A percentile compares a stretch with the other conserved stretches of the same genome.
Conservation (phyloP, 2,329 filamentous ascomycete genomes). For the Orbilia quercus region DNA sequence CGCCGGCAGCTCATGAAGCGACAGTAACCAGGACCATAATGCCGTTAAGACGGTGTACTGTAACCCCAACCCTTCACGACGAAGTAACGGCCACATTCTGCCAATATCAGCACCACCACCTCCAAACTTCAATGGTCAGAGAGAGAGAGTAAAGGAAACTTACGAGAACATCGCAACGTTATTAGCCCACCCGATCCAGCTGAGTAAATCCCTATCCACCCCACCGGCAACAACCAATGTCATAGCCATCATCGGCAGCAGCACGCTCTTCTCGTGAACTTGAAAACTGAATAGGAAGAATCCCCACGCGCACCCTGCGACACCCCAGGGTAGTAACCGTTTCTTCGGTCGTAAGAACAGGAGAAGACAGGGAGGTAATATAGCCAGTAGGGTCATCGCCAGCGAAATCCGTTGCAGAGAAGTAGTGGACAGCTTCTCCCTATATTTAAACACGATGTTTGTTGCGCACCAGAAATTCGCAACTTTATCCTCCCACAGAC, state of each 20-base stretch:
- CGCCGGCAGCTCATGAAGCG: slow-evolving; percentile 72
- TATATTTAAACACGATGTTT: slow-evolving; percentile 88
- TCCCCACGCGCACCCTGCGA: slow-evolving; percentile 89
- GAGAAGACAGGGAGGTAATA: slow-evolving; percentile 80
- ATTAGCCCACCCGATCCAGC: slow-evolving; percentile 97
- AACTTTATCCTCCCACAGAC: slow-evolving; percentile 97
- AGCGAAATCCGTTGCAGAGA: slow-evolving; percentile 78
- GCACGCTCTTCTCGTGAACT: slow-evolving; percentile 96
- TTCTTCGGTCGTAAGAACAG: slow-evolving; percentile 82
- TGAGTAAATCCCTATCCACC: slow-evolving; percentile 77
- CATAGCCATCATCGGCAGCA: slow-evolving; percentile 92
- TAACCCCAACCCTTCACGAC: slow-evolving; percentile 82
- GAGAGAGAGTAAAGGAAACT: slow-evolving; percentile 12
- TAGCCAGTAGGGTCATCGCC: slow-evolving; percentile 77
- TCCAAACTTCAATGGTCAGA: slow-evolving; percentile 67
- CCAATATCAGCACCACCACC: slow-evolving; percentile 69
- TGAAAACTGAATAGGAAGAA: slow-evolving; percentile 99
- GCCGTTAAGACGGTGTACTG: slow-evolving; percentile 87
- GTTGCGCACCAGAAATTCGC: slow-evolving; percentile 97
- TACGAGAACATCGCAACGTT: slow-evolving; percentile 61
- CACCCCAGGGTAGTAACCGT: slow-evolving; percentile 79
- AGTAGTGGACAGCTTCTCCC: slow-evolving; percentile 73
- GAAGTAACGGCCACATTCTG: slow-evolving; percentile 83
- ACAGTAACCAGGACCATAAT: slow-evolving; percentile 89
- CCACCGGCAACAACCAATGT: slow-evolving; percentile 86